Percentiles rank a stretch among this genome's conserved stretches.
phyloP scores from a whole-genome alignment of 495 filamentous ascomycete genomes.

The Choiromyces venosus region DNA sequence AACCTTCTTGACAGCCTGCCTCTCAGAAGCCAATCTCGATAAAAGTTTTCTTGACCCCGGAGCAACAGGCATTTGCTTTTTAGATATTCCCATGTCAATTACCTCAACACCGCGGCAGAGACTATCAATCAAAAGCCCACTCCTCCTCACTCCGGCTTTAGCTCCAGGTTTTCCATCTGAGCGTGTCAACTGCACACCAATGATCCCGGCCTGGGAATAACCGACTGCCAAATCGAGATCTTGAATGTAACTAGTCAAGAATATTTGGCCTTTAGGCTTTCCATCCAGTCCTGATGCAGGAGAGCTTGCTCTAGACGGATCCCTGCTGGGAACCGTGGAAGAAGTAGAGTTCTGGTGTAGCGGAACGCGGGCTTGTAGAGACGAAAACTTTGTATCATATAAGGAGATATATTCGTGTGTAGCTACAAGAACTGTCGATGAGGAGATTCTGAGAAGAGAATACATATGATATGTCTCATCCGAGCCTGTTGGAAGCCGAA shows the following conservation, averaged over 20 bases:
- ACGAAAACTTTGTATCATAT: slow-evolving; percentile 41
- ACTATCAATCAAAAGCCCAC: slow-evolving; percentile 37
- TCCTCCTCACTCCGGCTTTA: slow-evolving; percentile 12
- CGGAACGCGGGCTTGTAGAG: slow-evolving; percentile 32
- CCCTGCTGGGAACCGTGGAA: slow-evolving; percentile 1
- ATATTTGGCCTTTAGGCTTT: slow-evolving; percentile 22
- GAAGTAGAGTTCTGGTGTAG: slow-evolving; percentile 15
- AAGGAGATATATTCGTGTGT: slow-evolving; percentile 36
- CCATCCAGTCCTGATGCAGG: slow-evolving; percentile 11
- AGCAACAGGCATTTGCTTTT: background rate
- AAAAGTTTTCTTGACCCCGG: slow-evolving; percentile 4
- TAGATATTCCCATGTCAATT: background rate
- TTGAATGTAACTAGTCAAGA: slow-evolving; percentile 31
- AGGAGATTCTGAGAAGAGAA: slow-evolving; percentile 39
- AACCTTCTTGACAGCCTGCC: slow-evolving; percentile 1
- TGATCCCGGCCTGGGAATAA: slow-evolving; percentile 36
- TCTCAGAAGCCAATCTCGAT: slow-evolving; percentile 14
- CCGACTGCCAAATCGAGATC: slow-evolving; percentile 38
- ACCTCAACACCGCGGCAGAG: slow-evolving; percentile 35
- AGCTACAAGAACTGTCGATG: slow-evolving; percentile 38
- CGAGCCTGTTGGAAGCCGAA: slow-evolving; percentile 15
- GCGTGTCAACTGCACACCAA: slow-evolving; percentile 36
- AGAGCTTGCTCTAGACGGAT: slow-evolving; percentile 23
- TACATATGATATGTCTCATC: slow-evolving; percentile 1
- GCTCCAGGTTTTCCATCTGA: slow-evolving; percentile 12